Conservation (phyloP, 1,284 basidiomycete genomes). For the Heimioporus punctisporus region DNA sequence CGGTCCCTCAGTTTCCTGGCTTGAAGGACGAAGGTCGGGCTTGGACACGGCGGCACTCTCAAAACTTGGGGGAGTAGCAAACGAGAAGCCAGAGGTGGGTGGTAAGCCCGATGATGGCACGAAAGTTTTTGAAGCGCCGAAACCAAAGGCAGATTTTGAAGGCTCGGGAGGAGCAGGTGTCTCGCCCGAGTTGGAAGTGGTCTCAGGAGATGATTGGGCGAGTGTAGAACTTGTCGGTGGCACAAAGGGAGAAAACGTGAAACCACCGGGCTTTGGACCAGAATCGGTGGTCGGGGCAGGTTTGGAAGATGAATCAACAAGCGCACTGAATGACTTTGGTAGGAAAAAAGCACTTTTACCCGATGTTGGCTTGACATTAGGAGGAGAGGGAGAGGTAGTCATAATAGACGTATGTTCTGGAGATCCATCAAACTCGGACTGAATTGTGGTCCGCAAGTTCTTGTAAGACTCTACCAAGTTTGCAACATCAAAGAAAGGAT, state of each 20-base stretch:
- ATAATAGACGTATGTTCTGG: slow-evolving; percentile 10
- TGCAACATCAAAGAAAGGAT: slow-evolving; percentile 78
- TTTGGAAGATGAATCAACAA: slow-evolving; percentile 6
- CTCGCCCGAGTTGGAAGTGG: slow-evolving; percentile 22
- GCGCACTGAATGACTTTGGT: slow-evolving; percentile 40
- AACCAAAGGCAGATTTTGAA: slow-evolving; percentile 22
- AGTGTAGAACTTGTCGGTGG: slow-evolving; percentile 22
- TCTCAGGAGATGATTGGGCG: slow-evolving; percentile 14
- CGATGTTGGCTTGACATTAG: slow-evolving; percentile 8
- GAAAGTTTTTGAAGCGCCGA: slow-evolving; percentile 7
- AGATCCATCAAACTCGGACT: slow-evolving; percentile 54
- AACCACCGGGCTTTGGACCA: slow-evolving; percentile 15
- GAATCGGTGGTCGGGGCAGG: slow-evolving; percentile 13
- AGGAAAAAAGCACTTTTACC: slow-evolving; percentile 36
- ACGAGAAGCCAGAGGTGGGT: slow-evolving; percentile 11
- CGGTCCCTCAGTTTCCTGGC: slow-evolving; percentile 9
- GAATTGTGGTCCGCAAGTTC: slow-evolving; percentile 55
- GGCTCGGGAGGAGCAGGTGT: slow-evolving; percentile 9
- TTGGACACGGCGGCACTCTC: slow-evolving; percentile 8
- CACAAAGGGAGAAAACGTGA: slow-evolving; percentile 22
- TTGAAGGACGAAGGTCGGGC: background rate
- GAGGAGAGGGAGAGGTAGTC: slow-evolving; percentile 8
- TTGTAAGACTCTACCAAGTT: slow-evolving; percentile 69
- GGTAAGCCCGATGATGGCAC: slow-evolving; percentile 7
- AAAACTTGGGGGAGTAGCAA: slow-evolving; percentile 3